phyloP scores from a whole-genome alignment of 805 yeast species.

The Wickerhamiella parazyma region DNA sequence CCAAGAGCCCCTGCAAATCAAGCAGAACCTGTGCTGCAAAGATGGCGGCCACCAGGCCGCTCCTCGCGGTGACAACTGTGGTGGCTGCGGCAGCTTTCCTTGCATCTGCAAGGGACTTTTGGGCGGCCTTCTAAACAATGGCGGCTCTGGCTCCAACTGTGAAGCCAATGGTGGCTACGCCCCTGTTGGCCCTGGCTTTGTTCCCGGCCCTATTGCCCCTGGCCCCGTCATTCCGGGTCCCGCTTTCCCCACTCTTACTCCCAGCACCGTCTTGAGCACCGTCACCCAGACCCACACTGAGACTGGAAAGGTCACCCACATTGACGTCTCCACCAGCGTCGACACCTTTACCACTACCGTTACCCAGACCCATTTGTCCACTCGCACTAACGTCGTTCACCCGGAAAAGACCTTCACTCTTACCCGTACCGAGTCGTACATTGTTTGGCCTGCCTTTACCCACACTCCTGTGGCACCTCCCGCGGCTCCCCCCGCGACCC shows the following conservation, averaged over 20 bases:
- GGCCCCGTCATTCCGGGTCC: neutral
- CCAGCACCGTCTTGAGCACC: constrained; percentile 4
- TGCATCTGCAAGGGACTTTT: constrained; percentile 9
- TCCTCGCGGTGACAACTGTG: constrained; percentile 2
- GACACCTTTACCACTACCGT: constrained; percentile 8
- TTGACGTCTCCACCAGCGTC: constrained; percentile 4
- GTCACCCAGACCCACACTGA: constrained; percentile 8
- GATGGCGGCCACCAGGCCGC: neutral
- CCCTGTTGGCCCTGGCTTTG: neutral
- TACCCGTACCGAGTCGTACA: constrained; percentile 11
- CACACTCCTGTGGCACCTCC: neutral
- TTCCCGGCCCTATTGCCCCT: neutral
- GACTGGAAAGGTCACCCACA: constrained; percentile 6
- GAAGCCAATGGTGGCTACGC: neutral
- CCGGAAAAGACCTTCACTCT: constrained; percentile 10
- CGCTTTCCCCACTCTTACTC: constrained; percentile 6
- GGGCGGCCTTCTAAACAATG: neutral
- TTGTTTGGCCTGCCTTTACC: constrained; percentile 10
- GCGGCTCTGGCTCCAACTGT: neutral
- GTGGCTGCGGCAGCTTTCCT: constrained; percentile 6
- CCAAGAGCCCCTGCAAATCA: constrained; percentile 3
- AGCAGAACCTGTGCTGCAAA: constrained; percentile 8
- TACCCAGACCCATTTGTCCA: constrained; percentile 8
- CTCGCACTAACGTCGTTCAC: constrained; percentile 9
- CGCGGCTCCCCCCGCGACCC: neutral